phyloP scores from a whole-genome alignment of 2,329 filamentous ascomycete species.

The Dothidotthia symphoricarpi region DNA sequence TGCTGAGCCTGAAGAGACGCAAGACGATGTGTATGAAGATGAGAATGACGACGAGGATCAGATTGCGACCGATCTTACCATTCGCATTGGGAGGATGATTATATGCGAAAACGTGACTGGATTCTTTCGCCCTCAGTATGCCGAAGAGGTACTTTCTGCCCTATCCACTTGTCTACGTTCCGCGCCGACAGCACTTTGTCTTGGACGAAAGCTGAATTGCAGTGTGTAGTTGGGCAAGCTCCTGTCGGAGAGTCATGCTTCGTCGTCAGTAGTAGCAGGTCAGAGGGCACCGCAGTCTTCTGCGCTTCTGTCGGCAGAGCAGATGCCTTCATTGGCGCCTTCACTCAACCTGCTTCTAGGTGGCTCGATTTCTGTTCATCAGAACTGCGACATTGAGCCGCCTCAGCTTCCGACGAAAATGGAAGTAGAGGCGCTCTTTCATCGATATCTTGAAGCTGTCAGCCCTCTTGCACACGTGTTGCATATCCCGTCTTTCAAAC shows the following conservation, averaged over 20 bases:
- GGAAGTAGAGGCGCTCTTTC: constrained; percentile 37
- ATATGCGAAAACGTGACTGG: constrained; percentile 43
- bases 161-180: constrained; percentile 10
- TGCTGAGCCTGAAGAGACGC: constrained; percentile 38
- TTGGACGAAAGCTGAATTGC: constrained; percentile 26
- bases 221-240: constrained; percentile 40
- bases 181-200: constrained; percentile 3
- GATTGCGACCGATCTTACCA: constrained; percentile 40
- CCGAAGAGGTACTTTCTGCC: constrained; percentile 39
- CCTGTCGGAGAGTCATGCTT: constrained; percentile 34
- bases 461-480: constrained; percentile 41
- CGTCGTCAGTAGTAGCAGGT: constrained; percentile 36
- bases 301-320: constrained; percentile 36
- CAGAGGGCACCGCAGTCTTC: constrained; percentile 39
- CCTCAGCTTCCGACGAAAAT: constrained; percentile 37
- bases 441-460: constrained; percentile 38
- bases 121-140: constrained; percentile 42
- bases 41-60: constrained; percentile 42
- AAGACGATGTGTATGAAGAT: constrained; percentile 41
- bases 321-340: constrained; percentile 40
- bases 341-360: constrained; percentile 38
- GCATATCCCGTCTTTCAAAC: constrained; percentile 40
- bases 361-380: constrained; percentile 29
- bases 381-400: constrained; percentile 29
- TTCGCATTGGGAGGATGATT: constrained; percentile 42